These are phyloP conservation scores for Tricholoma hemisulphureum DNA, from an alignment of 768 basidiomycete species.

Conservation along the genomic window DNA sequence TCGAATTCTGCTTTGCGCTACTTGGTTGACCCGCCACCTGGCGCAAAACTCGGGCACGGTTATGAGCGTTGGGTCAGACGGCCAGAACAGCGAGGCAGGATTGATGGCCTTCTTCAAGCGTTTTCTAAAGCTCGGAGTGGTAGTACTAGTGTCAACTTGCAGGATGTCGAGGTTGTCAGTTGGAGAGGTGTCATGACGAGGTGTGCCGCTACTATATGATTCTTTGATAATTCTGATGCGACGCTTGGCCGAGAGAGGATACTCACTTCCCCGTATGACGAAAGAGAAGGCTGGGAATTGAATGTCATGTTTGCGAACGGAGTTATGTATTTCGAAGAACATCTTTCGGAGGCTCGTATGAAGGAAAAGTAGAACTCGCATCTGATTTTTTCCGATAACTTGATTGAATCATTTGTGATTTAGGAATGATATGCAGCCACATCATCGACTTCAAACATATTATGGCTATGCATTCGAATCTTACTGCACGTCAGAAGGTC, in stretches of 20 bases:
- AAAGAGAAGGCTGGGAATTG: constrained; percentile 73
- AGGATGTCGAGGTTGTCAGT: constrained; percentile 55
- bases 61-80: constrained; percentile 72
- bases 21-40: constrained; percentile 62
- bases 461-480: constrained; percentile 91
- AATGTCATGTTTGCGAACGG: constrained; percentile 78
- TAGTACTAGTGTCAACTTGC: constrained; percentile 26
- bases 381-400: neutral
- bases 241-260: constrained; percentile 55
- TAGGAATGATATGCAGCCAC: constrained; percentile 67
- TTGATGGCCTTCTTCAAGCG: constrained; percentile 67
- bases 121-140: constrained; percentile 42
- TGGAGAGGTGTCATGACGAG: constrained; percentile 89
- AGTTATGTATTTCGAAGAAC: constrained; percentile 75
- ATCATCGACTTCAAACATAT: constrained; percentile 65
- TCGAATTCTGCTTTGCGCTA: constrained; percentile 69
- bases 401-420: constrained; percentile 2
- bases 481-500: constrained; percentile 65
- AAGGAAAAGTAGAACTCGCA: constrained; percentile 57
- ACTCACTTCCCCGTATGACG: constrained; percentile 80
- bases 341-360: constrained; percentile 56
- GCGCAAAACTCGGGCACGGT: constrained; percentile 65
- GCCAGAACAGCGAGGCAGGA: constrained; percentile 61
- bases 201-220: constrained; percentile 36
- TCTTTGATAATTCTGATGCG: constrained; percentile 3